Percentiles rank a stretch among this genome's conserved stretches.
phyloP scores from a whole-genome alignment of 2,329 filamentous ascomycete species.

The Alternaria longipes region DNA sequence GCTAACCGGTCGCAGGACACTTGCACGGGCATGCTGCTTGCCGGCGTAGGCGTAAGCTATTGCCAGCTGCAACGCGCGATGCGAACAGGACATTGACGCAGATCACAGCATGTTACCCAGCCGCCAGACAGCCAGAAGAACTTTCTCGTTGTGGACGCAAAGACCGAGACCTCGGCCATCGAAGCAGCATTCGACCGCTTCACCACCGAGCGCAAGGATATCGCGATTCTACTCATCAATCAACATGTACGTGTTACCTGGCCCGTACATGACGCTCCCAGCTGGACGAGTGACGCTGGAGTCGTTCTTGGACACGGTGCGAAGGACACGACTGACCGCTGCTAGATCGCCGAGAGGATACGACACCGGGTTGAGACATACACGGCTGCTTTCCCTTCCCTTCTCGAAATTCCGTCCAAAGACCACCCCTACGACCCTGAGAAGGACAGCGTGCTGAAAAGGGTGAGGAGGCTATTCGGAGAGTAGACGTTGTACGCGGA shows the following conservation, averaged over 20 bases:
- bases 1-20: constrained; percentile 73
- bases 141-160: constrained; percentile 94
- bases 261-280: neutral
- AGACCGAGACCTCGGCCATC: constrained; percentile 88
- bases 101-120: constrained; percentile 82
- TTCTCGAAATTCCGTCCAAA: constrained; percentile 97
- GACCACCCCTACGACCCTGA: constrained; percentile 99
- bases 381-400: constrained; percentile 92
- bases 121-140: constrained; percentile 94
- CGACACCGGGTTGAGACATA: constrained; percentile 89
- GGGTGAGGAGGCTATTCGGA: constrained; percentile 78
- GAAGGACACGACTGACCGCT: constrained; percentile 16
- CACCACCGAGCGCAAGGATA: constrained; percentile 90
- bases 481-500: constrained; percentile 62
- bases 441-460: constrained; percentile 95
- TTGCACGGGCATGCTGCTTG: constrained; percentile 92
- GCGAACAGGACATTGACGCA: constrained; percentile 8
- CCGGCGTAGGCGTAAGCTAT: constrained; percentile 84
- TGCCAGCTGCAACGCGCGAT: neutral
- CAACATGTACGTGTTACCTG: constrained; percentile 75
- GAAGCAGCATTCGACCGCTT: constrained; percentile 91
- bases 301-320: neutral
- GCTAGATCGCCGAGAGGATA: constrained; percentile 91
- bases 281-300: too few species aligned
- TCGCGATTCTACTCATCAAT: constrained; percentile 95